These are phyloP conservation scores for Penicillium sp. DNA, from an alignment of 2,329 filamentous ascomycete genomes.

Conservation along the genomic window DNA sequence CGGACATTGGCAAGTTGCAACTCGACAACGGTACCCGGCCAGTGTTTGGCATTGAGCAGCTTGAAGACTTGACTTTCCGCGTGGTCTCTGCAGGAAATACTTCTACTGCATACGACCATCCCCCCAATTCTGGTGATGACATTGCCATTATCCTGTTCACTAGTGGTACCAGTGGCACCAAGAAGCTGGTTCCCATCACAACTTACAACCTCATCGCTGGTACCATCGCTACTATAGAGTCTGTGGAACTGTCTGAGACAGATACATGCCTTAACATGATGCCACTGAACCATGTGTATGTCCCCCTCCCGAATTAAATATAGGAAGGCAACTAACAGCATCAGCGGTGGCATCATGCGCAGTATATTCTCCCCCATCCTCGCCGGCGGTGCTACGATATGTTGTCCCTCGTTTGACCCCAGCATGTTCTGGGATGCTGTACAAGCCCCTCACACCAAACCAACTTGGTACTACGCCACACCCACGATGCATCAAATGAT, in stretches of 20 bases:
- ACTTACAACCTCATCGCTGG: slow-evolving; percentile 51
- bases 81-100: slow-evolving; percentile 7
- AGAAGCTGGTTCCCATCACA: slow-evolving; percentile 56
- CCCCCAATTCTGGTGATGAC: slow-evolving; percentile 47
- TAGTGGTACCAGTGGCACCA: slow-evolving; percentile 57
- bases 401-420: slow-evolving; percentile 54
- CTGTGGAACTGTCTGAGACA: slow-evolving; percentile 48
- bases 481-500: slow-evolving; percentile 58
- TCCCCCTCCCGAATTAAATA: slow-evolving; percentile 3
- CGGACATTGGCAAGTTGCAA: slow-evolving; percentile 12
- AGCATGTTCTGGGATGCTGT: slow-evolving; percentile 57
- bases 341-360: slow-evolving; percentile 51
- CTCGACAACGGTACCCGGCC: slow-evolving; percentile 11
- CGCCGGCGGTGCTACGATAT: slow-evolving; percentile 54
- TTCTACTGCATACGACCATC: slow-evolving; percentile 15
- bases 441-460: slow-evolving; percentile 38
- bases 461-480: slow-evolving; percentile 59
- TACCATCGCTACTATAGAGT: slow-evolving; percentile 52
- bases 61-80: slow-evolving; percentile 36
- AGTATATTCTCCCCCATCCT: slow-evolving; percentile 56
- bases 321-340: neutral
- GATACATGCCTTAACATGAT: slow-evolving; percentile 60
- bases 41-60: slow-evolving; percentile 24
- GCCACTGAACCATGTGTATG: slow-evolving; percentile 57
- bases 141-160: slow-evolving; percentile 55